Base-by-base conservation (phyloP, 148 eudicot genomes). In the Arbutus unedo region DNA sequence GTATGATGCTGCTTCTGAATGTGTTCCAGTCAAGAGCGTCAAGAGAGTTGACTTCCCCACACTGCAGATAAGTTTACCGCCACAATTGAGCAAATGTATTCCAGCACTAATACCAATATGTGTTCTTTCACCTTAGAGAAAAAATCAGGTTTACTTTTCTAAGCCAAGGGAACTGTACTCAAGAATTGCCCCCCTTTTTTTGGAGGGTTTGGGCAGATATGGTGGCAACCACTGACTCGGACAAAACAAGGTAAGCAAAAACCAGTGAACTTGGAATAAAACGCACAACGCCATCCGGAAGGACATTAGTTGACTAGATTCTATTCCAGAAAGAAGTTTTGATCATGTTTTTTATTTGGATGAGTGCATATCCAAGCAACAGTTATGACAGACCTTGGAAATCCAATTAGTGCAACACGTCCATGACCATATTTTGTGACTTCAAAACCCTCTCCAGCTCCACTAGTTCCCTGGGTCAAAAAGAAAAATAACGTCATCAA, bases 371-470 rank as follows among this genome's bases (percentile, higher is more conserved):
- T 54, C 13, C 4, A 77, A 85, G 80, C 77, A 79, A 4, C 56
- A 67, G 72, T 25, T 73, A 84, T 59, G 50, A 56, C 88, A 81
- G 78, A 97, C 99, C 99, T 97, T 56, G 99, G 99, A 85, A 97
- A 97, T 84, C 99, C 99, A 86, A 97, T 97, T 49, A 97, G 90
- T 50, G 99, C 97, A 84, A 94, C 98, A 81, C 97, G 99, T 55
- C 99, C 99, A 88, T 97, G 99, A 57, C 99, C 99, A 89, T 78
- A 97, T 89, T 97, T 97, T 13, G 99, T 94, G 76, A 97, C 99
- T 91, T 97, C 99, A 87, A 97, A 97, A 73, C 99, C 99, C 13
- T 97, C 99, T 84, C 98, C 99, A 83, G 97, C 97, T 84, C 97
- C 99, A 90, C 97, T 94, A 75, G 98, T 86, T 74, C 99, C 99